Evolutionary conservation across 1,284 basidiomycete species (phyloP), one percentile per base, ranked within the genome.

Genomic region (Athelia psychrophila): DNA sequence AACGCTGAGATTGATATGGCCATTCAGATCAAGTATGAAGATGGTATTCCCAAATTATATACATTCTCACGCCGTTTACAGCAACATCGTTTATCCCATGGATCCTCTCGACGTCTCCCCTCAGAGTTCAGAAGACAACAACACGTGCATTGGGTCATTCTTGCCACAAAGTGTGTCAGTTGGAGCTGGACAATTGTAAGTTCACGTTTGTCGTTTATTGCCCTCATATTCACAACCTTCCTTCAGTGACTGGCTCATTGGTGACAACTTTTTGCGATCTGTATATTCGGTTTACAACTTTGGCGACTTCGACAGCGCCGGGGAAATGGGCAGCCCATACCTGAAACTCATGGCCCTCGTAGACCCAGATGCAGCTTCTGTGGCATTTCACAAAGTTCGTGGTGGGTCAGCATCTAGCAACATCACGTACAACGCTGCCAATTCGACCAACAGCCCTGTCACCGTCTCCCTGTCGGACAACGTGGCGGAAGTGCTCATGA

Each of bases 281-380:
- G 71, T 91, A 38, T 94, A 94, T 70, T 82, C 90, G 15, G 73
- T 94, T 50, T 95, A 93, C 66, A 88, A 94, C 67, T 92, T 91
- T 63, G 92, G 92, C 20, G 88, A 92, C 68, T 91, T 83, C 60
- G 79, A 84, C 61, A 65, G 74, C 12, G 70, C 75, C 3, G 79
- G 79, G 35, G 68, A 76, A 19, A 84, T 84, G 81, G 87, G 86
- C 44, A 68, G 84, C 61, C 90, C 89, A 2, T 91, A 86, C 65
- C 77, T 92, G 69, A 83, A 86, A 66, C 68, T 92, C 33, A 75
- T 91, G 53, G 71, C 87, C 19, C 74, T 91, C 50, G 69, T 85
- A 52, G 75, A 90, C 61, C 83, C 89, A 22, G 72, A 83, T 60
- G 64, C 80, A 52, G 89, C 86, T 19, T 89, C 88, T 16, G 59